Conservation (phyloP, 257 asterid species). For the Solanum clarkiae region DNA sequence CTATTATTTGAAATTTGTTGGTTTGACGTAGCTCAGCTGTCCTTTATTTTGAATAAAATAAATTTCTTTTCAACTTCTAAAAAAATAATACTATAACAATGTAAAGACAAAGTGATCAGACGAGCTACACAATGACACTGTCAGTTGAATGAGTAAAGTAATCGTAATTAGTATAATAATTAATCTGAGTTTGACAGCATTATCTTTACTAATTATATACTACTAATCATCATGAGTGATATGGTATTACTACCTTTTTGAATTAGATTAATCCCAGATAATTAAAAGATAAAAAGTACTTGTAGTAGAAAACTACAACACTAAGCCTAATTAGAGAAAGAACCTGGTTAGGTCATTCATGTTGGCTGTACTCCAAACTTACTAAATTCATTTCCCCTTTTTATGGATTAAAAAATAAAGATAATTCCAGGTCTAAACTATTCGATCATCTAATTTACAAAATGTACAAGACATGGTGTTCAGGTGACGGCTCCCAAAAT, state of each 20-base stretch:
- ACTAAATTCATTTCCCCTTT: background rate
- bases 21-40: background rate
- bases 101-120: background rate
- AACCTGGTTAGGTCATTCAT: background rate
- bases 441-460: background rate
- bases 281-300: background rate
- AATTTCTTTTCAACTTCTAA: background rate
- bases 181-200: background rate
- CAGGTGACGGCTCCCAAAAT: background rate
- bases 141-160: background rate
- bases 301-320: background rate
- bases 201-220: background rate
- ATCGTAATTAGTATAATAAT: background rate
- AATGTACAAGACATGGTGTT: background rate
- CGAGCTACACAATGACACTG: background rate
- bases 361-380: background rate
- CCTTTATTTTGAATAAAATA: background rate
- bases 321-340: background rate
- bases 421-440: background rate
- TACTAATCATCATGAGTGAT: background rate
- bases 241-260: background rate
- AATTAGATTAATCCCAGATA: background rate
- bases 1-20: background rate
- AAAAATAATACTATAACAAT: background rate
- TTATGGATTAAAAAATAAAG: background rate